Evolutionary conservation across 768 basidiomycete species (phyloP), one percentile per base, ranked within the genome.

Genomic region (Lactarius vividus): DNA sequence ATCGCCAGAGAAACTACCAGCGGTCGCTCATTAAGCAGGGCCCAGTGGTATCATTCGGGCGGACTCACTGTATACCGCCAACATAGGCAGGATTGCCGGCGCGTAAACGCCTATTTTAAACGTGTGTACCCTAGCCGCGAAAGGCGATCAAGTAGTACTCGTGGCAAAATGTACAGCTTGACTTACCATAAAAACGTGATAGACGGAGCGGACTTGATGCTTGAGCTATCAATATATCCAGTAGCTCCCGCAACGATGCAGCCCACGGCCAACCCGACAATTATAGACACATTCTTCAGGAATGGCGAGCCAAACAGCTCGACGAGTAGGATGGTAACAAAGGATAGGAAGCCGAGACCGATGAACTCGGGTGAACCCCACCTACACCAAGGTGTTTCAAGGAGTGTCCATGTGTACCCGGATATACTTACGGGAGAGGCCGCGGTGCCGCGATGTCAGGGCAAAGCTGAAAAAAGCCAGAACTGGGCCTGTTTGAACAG

Each of bases 241-340:
- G 87, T 79, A 18, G 88, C 88, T 42, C 89, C 92, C 1, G 91
- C 84, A 2, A 93, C 91, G 63, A 93, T 91, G 65, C 89, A 91
- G 1, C 92, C 91, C 2, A 93, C 84, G 9, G 81, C 80, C 20
- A 93, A 78, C 0, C 91, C 89, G 26, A 91, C 82, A 60, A 93
- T 89, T 69, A 92, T 86, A 33, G 86, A 87, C 62, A 85, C 82
- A 71, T 92, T 93, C 77, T 89, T 89, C 72, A 95, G 75, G 79
- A 95, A 94, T 0, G 92, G 93, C 4, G 87, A 88, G 8, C 92
- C 93, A 69, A 93, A 91, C 23, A 94, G 75, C 73, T 95, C 92
- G 0, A 88, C 88, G 31, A 94, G 73, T 70, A 94, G 83, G 71
- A 93, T 93, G 11, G 84, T 80, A 57, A 86, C 71, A 76, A 94